phyloP scores from a whole-genome alignment of 805 yeast genomes.

The Ogataea ganodermae region DNA sequence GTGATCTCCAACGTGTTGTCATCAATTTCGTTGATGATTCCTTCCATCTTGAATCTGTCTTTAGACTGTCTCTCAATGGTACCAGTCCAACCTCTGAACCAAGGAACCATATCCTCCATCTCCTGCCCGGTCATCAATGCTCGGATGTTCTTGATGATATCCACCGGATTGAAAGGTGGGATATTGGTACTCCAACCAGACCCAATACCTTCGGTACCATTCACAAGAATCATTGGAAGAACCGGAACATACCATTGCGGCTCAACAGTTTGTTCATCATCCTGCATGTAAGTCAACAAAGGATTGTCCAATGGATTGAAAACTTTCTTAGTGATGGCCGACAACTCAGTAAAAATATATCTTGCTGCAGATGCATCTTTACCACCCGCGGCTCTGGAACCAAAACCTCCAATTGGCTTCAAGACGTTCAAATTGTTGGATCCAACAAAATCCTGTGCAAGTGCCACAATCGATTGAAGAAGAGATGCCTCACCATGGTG shows the following conservation, averaged over 20 bases:
- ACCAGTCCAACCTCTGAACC: constrained; percentile 97
- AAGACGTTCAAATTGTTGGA: constrained; percentile 83
- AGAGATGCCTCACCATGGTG: constrained; percentile 94
- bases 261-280: constrained; percentile 91
- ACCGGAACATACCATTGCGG: constrained; percentile 95
- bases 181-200: constrained; percentile 97
- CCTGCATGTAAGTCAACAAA: constrained; percentile 76
- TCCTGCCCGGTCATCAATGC: constrained; percentile 74
- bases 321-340: constrained; percentile 69
- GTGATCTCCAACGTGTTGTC: constrained; percentile 82
- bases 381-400: constrained; percentile 96
- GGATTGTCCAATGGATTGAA: constrained; percentile 83
- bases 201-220: constrained; percentile 98
- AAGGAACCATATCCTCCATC: constrained; percentile 75
- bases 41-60: constrained; percentile 77
- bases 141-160: constrained; percentile 73
- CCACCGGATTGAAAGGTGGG: constrained; percentile 87
- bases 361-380: constrained; percentile 98
- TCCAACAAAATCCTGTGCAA: constrained; percentile 95
- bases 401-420: constrained; percentile 92
- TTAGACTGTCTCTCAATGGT: constrained; percentile 59
- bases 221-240: constrained; percentile 91
- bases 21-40: constrained; percentile 79
- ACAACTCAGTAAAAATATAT: constrained; percentile 87
- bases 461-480: constrained; percentile 84